These are phyloP conservation scores for Begonia peltatifolia DNA, from an alignment of 306 rosid genomes.

Conservation along the genomic window DNA sequence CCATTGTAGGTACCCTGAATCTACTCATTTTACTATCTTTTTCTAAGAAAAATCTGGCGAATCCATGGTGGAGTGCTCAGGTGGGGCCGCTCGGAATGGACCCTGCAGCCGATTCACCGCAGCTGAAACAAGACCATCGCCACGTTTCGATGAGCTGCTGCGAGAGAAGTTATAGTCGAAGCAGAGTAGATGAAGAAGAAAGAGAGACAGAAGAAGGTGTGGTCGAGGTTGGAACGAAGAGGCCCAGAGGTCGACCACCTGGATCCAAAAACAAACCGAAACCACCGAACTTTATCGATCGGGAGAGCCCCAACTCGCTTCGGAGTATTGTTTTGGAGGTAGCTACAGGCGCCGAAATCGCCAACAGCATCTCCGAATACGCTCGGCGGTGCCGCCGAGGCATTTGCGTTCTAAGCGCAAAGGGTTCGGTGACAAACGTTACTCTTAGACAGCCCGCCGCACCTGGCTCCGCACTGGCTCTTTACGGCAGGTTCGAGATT, in stretches of 20 bases:
- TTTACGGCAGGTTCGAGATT: slow-evolving; percentile 91
- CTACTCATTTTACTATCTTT: too few species aligned
- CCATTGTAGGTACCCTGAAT: too few species aligned
- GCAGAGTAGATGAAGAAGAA: slow-evolving; percentile 33
- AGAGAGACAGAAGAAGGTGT: slow-evolving; percentile 55
- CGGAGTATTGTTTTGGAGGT: slow-evolving; percentile 90
- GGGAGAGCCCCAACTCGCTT: slow-evolving; percentile 87
- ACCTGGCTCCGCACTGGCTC: slow-evolving; percentile 69
- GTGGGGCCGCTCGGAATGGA: slow-evolving; percentile 72
- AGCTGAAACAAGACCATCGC: slow-evolving; percentile 30
- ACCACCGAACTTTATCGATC: slow-evolving; percentile 80
- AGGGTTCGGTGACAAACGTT: slow-evolving; percentile 83
- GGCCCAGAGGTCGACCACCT: slow-evolving; percentile 90
- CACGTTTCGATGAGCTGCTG: slow-evolving; percentile 36
- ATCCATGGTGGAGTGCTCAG: slow-evolving; percentile 90
- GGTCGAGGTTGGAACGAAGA: slow-evolving; percentile 52
- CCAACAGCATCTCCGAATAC: slow-evolving; percentile 66
- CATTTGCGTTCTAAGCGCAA: slow-evolving; percentile 84
- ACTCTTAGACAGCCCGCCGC: slow-evolving; percentile 76
- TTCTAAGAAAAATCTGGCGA: slow-evolving; percentile 40
- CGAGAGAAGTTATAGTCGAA: slow-evolving; percentile 12
- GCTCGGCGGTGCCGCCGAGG: slow-evolving; percentile 87
- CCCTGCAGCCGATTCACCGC: slow-evolving; percentile 45
- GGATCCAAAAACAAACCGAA: slow-evolving; percentile 94
- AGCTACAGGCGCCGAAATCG: slow-evolving; percentile 77